Conservation (phyloP, 495 filamentous ascomycete species). For the Hypoxylon intermedium region DNA sequence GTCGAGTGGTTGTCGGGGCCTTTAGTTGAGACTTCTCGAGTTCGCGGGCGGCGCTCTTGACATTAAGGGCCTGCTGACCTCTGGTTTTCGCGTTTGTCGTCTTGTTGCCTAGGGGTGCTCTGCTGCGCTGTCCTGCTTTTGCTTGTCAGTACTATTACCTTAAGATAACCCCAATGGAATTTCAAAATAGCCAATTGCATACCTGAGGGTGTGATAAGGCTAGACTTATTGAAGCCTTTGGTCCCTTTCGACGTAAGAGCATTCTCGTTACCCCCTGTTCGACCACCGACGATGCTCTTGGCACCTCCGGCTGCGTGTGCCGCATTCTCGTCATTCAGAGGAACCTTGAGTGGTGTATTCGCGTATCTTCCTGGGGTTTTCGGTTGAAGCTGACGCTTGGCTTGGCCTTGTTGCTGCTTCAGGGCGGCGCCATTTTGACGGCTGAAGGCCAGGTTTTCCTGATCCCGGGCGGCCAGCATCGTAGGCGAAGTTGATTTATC, state of each 20-base stretch:
- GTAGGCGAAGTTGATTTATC: slow-evolving; percentile 8
- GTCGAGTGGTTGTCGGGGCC: slow-evolving; percentile 47
- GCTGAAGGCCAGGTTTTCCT: slow-evolving; percentile 82
- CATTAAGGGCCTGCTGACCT: slow-evolving; percentile 61
- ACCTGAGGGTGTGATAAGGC: slow-evolving; percentile 85
- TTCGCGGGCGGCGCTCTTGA: slow-evolving; percentile 49
- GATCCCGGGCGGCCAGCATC: slow-evolving; percentile 83
- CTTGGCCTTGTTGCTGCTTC: slow-evolving; percentile 71
- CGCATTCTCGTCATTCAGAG: slow-evolving; percentile 85
- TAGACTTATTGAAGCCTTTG: slow-evolving; percentile 60
- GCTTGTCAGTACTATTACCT: slow-evolving; percentile 38
- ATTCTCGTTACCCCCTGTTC: slow-evolving; percentile 68
- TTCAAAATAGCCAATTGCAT: slow-evolving; percentile 31
- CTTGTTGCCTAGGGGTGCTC: slow-evolving; percentile 88
- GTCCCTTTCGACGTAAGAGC: slow-evolving; percentile 63
- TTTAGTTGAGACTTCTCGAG: slow-evolving; percentile 52
- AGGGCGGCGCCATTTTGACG: slow-evolving; percentile 78
- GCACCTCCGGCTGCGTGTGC: slow-evolving; percentile 42
- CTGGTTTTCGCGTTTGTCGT: slow-evolving; percentile 93
- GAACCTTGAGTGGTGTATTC: slow-evolving; percentile 85
- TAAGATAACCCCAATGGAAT: neutral
- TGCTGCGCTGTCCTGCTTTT: slow-evolving; percentile 66
- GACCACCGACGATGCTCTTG: slow-evolving; percentile 65
- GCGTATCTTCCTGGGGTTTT: slow-evolving; percentile 82
- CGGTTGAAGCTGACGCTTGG: slow-evolving; percentile 63